Evolutionary conservation across 148 eudicot genomes (phyloP), one percentile per base, ranked within the genome.

Genomic region (Drosera capensis): DNA sequence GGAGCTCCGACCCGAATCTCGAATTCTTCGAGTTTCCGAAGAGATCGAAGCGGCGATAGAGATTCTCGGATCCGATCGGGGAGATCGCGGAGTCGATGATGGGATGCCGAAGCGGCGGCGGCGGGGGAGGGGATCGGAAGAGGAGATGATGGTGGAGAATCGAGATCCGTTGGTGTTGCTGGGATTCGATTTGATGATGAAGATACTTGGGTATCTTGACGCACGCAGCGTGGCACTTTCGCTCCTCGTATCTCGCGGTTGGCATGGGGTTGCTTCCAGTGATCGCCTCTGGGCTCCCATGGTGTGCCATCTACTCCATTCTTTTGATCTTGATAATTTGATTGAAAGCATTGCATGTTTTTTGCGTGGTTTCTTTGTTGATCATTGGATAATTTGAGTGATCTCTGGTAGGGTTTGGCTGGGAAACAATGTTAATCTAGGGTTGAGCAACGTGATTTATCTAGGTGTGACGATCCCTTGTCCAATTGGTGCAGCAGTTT

Each of bases 181-280:
- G 14, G 88, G 82, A 6, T 40, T 52, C 5, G 94, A 77, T 63
- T 21, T 79, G 17, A 67, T 74, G 79, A 43, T 57, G 48, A 59
- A 56, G 58, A 65, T 74, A 16, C 49, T 79, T 20, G 49, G 39
- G 23, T 30, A 20, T 42, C 52, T 84, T 0, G 79, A 84, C 62
- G 79, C 88, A 66, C 65, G 61, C 53, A 71, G 77, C 56, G 55
- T 76, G 68, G 81, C 73, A 45, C 73, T 52, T 11, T 64, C 74
- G 0, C 81, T 68, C 16, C 59, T 64, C 24, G 84, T 76, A 14
- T 79, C 81, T 14, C 80, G 71, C 7, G 63, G 60, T 14, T 83
- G 94, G 94, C 51, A 61, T 15, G 64, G 57, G 6, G 68, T 79
- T 26, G 87, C 88, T 52, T 76, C 78, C 30, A 58, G 65, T 54